Base-by-base conservation (phyloP, 805 yeast genomes). In the Zygosaccharomyces pseudorouxii region DNA sequence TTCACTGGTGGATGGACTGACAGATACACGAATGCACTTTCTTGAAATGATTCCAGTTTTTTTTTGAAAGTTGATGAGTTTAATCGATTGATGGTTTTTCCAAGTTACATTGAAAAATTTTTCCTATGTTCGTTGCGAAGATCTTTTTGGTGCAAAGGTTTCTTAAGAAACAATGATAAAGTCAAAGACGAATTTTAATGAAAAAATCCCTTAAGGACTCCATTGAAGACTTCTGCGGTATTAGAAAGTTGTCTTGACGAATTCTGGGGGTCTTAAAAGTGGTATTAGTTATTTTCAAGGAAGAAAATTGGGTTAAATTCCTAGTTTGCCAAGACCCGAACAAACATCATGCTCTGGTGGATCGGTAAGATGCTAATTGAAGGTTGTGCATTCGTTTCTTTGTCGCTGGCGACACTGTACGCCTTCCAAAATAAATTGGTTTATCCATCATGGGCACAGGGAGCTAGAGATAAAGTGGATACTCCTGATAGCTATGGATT, bases 371-470 rank as follows among this genome's bases (percentile, higher is more conserved):
- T 74, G 71, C 51, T 71, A 7, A 41, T 72, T n/a, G 63, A 71
- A 6, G 68, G 80, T 2, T 74, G 77, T 7, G 59, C 74, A 0
- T 25, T 77, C 3, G 73, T 79, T 0, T 65, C 74, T 0, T 58
- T 75, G 4, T 74, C 74, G 4, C 65, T 83, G 20, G 57, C 73
- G 4, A 81, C 80, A 1, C 63, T 86, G 19, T 86, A 86, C 65
- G 60, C 73, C 11, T 81, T 70, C 62, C 96, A 89, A 63, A 70
- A 73, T 45, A 71, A 72, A 33, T 63, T 93, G 44, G 82, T 92
- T n/a, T 92, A 92, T 62, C 97, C 98, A 1, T 78, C 95, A 2
- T 73, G 77, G 53, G 73, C 89, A 42, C 89, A 89, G 52, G 85
- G 82, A 46, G 96, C 92, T 3, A 78, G 77, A 71, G 78, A 54